Conservation (phyloP, 768 basidiomycete species). For the Calocera viscosa region DNA sequence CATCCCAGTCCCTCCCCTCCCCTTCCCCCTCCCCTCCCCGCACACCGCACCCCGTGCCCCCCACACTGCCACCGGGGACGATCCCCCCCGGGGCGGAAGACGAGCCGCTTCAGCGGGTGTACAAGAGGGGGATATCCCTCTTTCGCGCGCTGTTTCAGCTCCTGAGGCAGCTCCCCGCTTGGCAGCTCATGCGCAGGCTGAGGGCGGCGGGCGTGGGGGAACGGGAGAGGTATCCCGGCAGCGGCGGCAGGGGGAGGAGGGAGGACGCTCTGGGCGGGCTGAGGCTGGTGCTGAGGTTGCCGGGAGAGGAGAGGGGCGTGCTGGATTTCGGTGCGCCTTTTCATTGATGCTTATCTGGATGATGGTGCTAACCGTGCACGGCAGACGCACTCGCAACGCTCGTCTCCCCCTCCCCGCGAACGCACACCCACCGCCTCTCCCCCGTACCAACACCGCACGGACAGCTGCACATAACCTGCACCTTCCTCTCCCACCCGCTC, state of each 20-base stretch:
- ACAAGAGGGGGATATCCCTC: background rate
- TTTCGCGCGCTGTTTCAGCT: background rate
- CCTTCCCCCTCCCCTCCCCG: background rate
- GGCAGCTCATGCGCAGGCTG: background rate
- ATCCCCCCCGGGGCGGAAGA: background rate
- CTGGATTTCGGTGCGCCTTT: background rate
- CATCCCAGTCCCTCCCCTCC: background rate
- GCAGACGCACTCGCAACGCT: constrained; percentile 2
- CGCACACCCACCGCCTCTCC: background rate
- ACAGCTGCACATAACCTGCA: constrained; percentile 1
- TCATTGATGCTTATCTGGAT: background rate
- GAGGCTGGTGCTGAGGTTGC: background rate
- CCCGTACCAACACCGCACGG: background rate
- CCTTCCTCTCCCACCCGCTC: background rate
- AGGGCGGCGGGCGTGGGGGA: background rate
- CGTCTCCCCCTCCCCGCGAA: constrained; percentile 3
- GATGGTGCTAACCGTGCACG: background rate
- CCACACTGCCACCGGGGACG: background rate
- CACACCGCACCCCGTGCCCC: background rate
- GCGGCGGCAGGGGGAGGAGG: background rate
- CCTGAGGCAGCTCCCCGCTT: background rate
- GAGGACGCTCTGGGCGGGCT: background rate
- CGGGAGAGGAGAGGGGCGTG: background rate
- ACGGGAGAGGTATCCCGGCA: background rate
- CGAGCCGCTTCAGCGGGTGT: background rate